Conservation (phyloP, 805 yeast species). For the Barnettozyma populi region DNA sequence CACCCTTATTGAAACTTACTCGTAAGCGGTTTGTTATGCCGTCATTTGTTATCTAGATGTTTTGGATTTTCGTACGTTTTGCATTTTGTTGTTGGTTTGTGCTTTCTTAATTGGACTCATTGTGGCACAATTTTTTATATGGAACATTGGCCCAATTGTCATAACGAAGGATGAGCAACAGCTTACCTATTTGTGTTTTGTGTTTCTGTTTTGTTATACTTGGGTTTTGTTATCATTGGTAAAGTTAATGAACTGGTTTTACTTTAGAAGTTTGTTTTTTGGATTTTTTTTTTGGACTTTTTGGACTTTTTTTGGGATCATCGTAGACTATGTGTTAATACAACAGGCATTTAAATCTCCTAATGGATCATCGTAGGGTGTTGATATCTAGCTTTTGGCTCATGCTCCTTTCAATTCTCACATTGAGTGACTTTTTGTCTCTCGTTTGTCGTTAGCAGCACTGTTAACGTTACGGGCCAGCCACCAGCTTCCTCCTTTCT, state of each 20-base stretch:
- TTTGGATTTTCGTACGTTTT: background rate
- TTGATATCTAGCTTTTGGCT: too few relatives aligned
- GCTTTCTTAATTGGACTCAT: conserved; percentile 1
- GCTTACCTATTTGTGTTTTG: background rate
- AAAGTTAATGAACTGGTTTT: background rate
- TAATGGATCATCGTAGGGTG: background rate
- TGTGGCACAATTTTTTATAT: background rate
- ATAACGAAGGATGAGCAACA: background rate
- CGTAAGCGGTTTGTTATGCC: conserved; percentile 31
- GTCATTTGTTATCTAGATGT: background rate
- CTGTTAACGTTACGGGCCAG: too few relatives aligned
- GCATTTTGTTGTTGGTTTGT: conserved; percentile 3
- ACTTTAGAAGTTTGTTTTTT: background rate
- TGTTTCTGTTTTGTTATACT: conserved; percentile 1
- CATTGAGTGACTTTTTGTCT: too few relatives aligned
- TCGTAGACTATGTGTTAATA: background rate
- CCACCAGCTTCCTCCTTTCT: too few relatives aligned
- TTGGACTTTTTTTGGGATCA: conserved; percentile 2
- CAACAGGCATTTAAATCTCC: background rate
- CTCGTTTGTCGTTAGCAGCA: too few relatives aligned
- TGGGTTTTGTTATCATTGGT: conserved; percentile 6
- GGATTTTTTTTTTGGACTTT: conserved; percentile 4
- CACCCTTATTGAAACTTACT: conserved; percentile 87
- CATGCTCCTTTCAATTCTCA: too few relatives aligned
- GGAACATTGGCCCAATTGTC: background rate